phyloP scores from a whole-genome alignment of 1,284 basidiomycete genomes.

The Austroboletus niveus region DNA sequence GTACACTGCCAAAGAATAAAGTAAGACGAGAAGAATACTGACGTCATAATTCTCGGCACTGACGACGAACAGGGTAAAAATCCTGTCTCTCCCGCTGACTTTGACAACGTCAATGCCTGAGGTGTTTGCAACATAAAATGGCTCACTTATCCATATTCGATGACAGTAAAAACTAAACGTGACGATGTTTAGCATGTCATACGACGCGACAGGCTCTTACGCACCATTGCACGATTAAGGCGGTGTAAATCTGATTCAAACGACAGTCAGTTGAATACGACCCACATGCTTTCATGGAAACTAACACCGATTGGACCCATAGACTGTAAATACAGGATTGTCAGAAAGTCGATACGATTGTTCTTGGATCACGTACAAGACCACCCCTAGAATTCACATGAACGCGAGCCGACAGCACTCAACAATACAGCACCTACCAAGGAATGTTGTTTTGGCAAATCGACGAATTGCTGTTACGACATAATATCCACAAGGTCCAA shows the following conservation, averaged over 20 bases:
- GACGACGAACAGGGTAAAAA: slow-evolving; percentile 7
- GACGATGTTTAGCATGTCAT: background rate
- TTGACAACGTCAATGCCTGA: background rate
- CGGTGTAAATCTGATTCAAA: slow-evolving; percentile 6
- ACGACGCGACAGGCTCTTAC: background rate
- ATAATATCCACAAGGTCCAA: slow-evolving; percentile 2
- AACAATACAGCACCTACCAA: slow-evolving; percentile 2
- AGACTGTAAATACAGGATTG: too few species aligned
- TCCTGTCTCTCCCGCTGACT: slow-evolving; percentile 15
- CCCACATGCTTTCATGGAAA: too few species aligned
- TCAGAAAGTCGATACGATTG: too few species aligned
- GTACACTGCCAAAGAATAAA: slow-evolving; percentile 1
- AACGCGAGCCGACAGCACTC: background rate
- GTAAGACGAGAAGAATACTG: background rate
- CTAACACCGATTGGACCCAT: too few species aligned
- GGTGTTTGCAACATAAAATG: too few species aligned
- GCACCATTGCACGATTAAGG: slow-evolving; percentile 9
- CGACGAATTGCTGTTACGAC: slow-evolving; percentile 1
- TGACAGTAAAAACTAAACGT: slow-evolving; percentile 18
- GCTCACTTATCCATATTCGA: slow-evolving; percentile 19
- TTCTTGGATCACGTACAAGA: background rate
- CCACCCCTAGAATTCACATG: slow-evolving; percentile 6
- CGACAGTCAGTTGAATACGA: too few species aligned
- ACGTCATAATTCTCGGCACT: background rate
- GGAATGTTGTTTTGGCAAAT: slow-evolving; percentile 1